Evolutionary conservation across 2,329 filamentous ascomycete species (phyloP), one percentile per base, ranked within the genome.

Genomic region (Diaporthe eres): DNA sequence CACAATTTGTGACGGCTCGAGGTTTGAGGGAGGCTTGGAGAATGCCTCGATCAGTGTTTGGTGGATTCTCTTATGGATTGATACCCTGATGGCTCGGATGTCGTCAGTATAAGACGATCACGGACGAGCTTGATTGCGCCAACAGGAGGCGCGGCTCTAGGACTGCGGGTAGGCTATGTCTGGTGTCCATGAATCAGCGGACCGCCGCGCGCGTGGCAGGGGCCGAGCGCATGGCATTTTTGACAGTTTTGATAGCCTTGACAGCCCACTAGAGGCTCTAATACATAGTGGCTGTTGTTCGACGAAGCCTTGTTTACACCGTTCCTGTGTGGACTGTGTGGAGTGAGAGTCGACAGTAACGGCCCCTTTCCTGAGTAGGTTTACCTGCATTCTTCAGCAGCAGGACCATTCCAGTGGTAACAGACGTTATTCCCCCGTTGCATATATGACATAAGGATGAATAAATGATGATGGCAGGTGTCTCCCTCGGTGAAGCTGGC

Each of bases 71-170:
- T 31, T 55, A n/a, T 34, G 71, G 71, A 34, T 44, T 65, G 58
- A 65, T 55, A 51, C 25, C 47, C 34, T 44, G 15, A 65, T 65
- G 71, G 58, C 5, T 53, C 37, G 25, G 19, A 19, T 73, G 34
- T 51, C 47, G 71, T 73, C 71, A 73, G 44, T n/a, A 65, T 63
- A 53, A 55, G 34, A 28, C 58, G n/a, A 65, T n/a, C 34, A 65
- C 58, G 31, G 71, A 53, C 58, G 57, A 44, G 71, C 47, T 63
- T 42, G 17, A 47, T n/a, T 25, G 34, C 58, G 47, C 58, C 47
- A 55, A 49, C 39, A 55, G 42, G 42, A 25, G 31, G 34, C 47
- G 71, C 53, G 34, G 58, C 58, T 55, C 47, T 65, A 53, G 12
- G 37, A 37, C 17, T 6, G 44, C 58, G 71, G 34, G 47, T 12